Conservation (phyloP, 176 grass and related monocot species). For the Ananas comosus region DNA sequence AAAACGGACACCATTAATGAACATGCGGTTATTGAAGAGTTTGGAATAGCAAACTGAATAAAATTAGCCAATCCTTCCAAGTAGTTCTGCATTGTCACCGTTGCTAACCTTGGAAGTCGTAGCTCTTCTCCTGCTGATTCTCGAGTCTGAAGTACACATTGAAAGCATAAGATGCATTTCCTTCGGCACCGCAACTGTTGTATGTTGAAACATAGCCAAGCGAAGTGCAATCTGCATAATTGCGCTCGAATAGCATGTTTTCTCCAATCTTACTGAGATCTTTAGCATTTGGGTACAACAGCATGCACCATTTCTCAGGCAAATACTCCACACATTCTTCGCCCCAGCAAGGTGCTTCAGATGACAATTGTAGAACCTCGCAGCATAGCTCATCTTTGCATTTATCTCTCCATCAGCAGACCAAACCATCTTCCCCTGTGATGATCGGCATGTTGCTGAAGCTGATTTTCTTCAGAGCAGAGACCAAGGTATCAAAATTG, state of each 20-base stretch:
- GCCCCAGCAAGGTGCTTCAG: constrained; percentile 41
- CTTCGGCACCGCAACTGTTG: constrained; percentile 23
- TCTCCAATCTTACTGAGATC: constrained; percentile 11
- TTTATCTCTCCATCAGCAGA: background rate
- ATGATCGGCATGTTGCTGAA: too few species aligned
- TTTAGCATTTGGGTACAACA: constrained; percentile 30
- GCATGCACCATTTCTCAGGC: constrained; percentile 45
- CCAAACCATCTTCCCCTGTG: too few species aligned
- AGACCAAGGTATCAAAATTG: too few species aligned
- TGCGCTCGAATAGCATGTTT: constrained; percentile 43
- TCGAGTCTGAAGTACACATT: constrained; percentile 61
- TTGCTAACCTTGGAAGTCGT: constrained; percentile 54
- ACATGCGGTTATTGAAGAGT: background rate
- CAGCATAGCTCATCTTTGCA: background rate
- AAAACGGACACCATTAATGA: background rate
- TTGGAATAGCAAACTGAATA: constrained; percentile 23
- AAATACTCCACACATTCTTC: constrained; percentile 42
- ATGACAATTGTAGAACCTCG: constrained; percentile 22
- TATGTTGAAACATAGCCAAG: constrained; percentile 50
- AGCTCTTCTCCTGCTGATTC: constrained; percentile 44
- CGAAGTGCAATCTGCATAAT: constrained; percentile 53
- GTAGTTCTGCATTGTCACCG: constrained; percentile 35
- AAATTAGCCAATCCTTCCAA: constrained; percentile 31
- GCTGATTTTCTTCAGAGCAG: too few species aligned
- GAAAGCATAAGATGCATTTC: constrained; percentile 64